Percentiles rank a stretch among this genome's conserved stretches.
phyloP scores from a whole-genome alignment of 352 stramenopile species.

The Pythium guiyangense region DNA sequence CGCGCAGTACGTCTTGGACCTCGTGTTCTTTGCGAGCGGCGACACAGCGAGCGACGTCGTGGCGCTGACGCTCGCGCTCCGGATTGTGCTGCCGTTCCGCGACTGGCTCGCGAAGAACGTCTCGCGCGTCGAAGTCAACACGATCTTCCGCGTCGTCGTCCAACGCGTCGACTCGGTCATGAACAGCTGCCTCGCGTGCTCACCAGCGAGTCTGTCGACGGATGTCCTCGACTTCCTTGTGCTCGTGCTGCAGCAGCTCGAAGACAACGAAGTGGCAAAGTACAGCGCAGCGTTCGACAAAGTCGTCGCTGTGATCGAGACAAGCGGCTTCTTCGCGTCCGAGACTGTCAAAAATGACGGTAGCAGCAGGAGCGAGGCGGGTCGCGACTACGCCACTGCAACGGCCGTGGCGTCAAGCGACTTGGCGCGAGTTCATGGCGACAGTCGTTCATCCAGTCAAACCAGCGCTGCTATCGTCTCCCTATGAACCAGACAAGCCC shows the following conservation, averaged over 20 bases:
- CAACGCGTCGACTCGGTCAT: constrained; percentile 45
- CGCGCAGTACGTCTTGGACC: constrained; percentile 31
- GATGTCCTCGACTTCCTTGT: constrained; percentile 44
- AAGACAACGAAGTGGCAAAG: constrained; percentile 45
- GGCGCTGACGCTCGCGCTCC: constrained; percentile 26
- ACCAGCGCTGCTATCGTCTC: background rate
- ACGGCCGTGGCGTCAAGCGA: background rate
- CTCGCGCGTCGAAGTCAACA: constrained; percentile 30
- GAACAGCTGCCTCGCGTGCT: constrained; percentile 20
- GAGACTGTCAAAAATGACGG: too few species aligned
- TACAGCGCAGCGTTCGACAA: constrained; percentile 32
- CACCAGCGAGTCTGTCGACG: background rate
- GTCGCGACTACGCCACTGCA: too few species aligned
- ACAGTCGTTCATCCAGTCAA: constrained; percentile 23
- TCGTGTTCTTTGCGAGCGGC: constrained; percentile 33
- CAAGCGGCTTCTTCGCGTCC: constrained; percentile 17
- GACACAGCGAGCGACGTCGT: constrained; percentile 24
- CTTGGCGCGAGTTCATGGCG: constrained; percentile 15
- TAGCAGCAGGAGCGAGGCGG: background rate
- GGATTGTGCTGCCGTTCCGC: constrained; percentile 47
- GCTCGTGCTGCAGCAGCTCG: constrained; percentile 36
- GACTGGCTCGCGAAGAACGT: constrained; percentile 28
- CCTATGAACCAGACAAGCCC: constrained; percentile 10
- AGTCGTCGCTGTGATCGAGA: constrained; percentile 34
- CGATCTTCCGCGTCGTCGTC: constrained; percentile 32